These are phyloP conservation scores for Chenopodium berlandieri DNA, from an alignment of 148 eudicot species.

Conservation along the genomic window DNA sequence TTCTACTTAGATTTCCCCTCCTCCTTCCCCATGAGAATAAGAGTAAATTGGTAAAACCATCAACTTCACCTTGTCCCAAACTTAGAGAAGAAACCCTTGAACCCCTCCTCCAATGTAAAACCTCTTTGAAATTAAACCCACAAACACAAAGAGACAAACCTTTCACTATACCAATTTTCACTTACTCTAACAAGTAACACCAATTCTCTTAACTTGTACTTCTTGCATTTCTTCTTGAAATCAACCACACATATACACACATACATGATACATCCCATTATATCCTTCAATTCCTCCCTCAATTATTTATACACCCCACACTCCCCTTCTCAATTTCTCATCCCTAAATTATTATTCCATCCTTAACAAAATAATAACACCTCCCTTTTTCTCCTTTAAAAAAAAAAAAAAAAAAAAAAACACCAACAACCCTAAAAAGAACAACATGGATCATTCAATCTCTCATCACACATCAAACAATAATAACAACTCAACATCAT, in stretches of 20 bases:
- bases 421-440: background rate
- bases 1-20: too few species aligned
- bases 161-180: background rate
- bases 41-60: background rate
- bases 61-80: background rate
- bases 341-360: background rate
- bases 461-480: background rate
- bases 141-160: background rate
- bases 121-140: background rate
- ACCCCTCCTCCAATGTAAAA: background rate
- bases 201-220: background rate
- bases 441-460: background rate
- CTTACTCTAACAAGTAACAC: background rate
- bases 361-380: background rate
- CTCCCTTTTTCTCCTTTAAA: background rate
- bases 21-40: background rate
- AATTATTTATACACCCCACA: slow-evolving; percentile 4
- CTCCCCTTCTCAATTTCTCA: background rate
- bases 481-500: background rate
- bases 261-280: background rate
- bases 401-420: background rate
- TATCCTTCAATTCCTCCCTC: background rate
- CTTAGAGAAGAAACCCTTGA: background rate
- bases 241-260: background rate
- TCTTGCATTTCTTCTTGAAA: background rate